Conservation (phyloP, 2,329 filamentous ascomycete genomes). For the Alternaria consortialis region DNA sequence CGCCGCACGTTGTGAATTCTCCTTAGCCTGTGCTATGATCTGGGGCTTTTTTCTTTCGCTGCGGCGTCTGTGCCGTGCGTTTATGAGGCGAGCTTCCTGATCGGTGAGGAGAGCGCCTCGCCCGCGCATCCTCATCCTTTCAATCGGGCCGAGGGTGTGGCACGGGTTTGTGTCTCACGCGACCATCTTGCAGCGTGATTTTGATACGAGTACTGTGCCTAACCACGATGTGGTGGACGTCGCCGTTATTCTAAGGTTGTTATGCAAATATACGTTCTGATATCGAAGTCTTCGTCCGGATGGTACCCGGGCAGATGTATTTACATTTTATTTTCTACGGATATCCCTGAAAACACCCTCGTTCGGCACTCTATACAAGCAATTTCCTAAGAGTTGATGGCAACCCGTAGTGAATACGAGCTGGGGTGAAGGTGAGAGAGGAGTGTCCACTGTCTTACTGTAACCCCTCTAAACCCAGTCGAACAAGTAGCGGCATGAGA, state of each 20-base stretch:
- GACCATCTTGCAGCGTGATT: not conserved
- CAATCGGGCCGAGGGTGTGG: not conserved
- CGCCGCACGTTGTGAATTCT: not conserved
- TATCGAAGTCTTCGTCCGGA: not conserved
- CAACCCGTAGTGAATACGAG: not conserved
- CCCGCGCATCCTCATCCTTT: not conserved
- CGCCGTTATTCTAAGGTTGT: not conserved
- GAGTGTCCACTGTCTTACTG: not conserved
- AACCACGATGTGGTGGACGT: not conserved
- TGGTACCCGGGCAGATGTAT: too few relatives aligned
- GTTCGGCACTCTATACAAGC: too few relatives aligned
- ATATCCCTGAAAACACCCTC: not conserved
- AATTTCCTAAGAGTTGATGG: not conserved
- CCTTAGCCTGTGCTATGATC: not conserved
- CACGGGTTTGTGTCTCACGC: not conserved
- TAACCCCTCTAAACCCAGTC: not conserved
- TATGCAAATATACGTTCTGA: not conserved
- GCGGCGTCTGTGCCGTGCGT: not conserved
- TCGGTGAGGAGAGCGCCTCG: not conserved
- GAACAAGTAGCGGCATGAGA: not conserved
- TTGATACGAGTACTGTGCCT: not conserved
- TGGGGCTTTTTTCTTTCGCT: not conserved
- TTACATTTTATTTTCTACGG: too few relatives aligned
- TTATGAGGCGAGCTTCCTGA: not conserved
- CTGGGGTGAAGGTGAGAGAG: not conserved